A percentile compares a stretch with the other conserved stretches of the same genome.
These are phyloP conservation scores for Cardamine resedifolia DNA, from an alignment of 345 rosid species.

Conservation along the genomic window DNA sequence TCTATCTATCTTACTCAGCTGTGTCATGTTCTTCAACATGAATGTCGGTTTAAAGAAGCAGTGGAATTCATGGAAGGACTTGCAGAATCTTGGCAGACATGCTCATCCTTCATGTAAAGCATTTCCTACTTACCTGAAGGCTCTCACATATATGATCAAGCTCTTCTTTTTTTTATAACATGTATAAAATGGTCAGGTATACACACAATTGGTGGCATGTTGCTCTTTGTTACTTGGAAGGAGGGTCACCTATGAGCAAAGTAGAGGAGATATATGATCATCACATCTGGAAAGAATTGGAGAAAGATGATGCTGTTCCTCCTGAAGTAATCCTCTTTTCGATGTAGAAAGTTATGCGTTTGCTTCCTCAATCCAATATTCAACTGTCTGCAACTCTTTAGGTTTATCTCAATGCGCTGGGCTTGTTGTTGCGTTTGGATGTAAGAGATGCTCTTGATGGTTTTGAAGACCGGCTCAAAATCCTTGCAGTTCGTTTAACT, in stretches of 20 bases:
- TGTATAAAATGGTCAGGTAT: slow-evolving; percentile 43
- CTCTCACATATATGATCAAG: slow-evolving; percentile 1
- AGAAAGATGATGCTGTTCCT: slow-evolving; percentile 48
- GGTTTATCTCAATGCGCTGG: slow-evolving; percentile 84
- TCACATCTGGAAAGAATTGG: slow-evolving; percentile 78
- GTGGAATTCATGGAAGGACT: slow-evolving; percentile 78
- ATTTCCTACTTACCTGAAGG: background rate
- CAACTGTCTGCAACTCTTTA: slow-evolving; percentile 35
- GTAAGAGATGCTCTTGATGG: slow-evolving; percentile 53
- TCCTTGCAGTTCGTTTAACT: slow-evolving; percentile 45
- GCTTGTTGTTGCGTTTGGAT: slow-evolving; percentile 62
- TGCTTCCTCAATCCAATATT: background rate
- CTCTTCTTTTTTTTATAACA: background rate
- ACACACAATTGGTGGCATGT: slow-evolving; percentile 99
- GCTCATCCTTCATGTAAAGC: slow-evolving; percentile 76
- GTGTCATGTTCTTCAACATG: slow-evolving; percentile 83
- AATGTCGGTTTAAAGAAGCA: slow-evolving; percentile 81
- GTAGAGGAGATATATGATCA: slow-evolving; percentile 67
- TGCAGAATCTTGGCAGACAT: slow-evolving; percentile 62
- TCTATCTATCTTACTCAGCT: slow-evolving; percentile 43
- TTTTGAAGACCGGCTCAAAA: slow-evolving; percentile 55
- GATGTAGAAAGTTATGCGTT: background rate
- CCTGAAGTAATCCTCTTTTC: slow-evolving; percentile 46
- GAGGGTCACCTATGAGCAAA: slow-evolving; percentile 60
- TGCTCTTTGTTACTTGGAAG: slow-evolving; percentile 94